A percentile compares a stretch with the other conserved stretches of the same genome.
These are phyloP conservation scores for Apiotrichum porosum DNA, from an alignment of 1,284 basidiomycete genomes.

Conservation along the genomic window DNA sequence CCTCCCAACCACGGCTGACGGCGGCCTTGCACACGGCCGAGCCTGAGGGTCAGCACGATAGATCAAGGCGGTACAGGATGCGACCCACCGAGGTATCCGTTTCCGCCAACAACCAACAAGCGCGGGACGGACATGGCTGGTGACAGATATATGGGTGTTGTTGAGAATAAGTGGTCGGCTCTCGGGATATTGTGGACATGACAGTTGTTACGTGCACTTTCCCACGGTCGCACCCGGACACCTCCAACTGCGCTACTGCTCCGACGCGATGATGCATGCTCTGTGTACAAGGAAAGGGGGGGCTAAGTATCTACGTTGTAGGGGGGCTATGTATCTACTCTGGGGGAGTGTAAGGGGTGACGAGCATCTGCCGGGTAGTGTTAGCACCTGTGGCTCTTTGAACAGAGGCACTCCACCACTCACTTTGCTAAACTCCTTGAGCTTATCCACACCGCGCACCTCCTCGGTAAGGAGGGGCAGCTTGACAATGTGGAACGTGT, in stretches of 20 bases:
- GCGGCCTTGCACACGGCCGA: slow-evolving; percentile 87
- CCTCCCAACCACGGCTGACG: slow-evolving; percentile 73
- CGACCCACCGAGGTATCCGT: slow-evolving; percentile 80
- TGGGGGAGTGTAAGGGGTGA: slow-evolving; percentile 23
- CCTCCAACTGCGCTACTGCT: too few species aligned
- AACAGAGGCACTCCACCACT: slow-evolving; percentile 15
- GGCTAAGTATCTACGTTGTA: not conserved
- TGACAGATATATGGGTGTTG: not conserved
- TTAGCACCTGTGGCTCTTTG: not conserved
- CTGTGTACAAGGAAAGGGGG: too few species aligned
- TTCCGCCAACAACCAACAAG: slow-evolving; percentile 85
- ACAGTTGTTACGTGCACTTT: not conserved
- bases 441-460: slow-evolving; percentile 88
- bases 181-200: not conserved
- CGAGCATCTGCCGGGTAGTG: slow-evolving; percentile 18
- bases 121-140: slow-evolving; percentile 19
- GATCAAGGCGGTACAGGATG: not conserved
- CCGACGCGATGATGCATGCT: too few species aligned
- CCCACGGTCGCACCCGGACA: not conserved
- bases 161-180: not conserved
- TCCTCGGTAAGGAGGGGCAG: slow-evolving; percentile 94
- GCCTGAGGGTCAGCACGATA: too few species aligned
- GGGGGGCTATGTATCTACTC: slow-evolving; percentile 7
- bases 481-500: slow-evolving; percentile 92
- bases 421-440: slow-evolving; percentile 75